A percentile compares a stretch with the other conserved stretches of the same genome.
Conservation (phyloP, 106 monocot genomes). For the Dioscorea alata region DNA sequence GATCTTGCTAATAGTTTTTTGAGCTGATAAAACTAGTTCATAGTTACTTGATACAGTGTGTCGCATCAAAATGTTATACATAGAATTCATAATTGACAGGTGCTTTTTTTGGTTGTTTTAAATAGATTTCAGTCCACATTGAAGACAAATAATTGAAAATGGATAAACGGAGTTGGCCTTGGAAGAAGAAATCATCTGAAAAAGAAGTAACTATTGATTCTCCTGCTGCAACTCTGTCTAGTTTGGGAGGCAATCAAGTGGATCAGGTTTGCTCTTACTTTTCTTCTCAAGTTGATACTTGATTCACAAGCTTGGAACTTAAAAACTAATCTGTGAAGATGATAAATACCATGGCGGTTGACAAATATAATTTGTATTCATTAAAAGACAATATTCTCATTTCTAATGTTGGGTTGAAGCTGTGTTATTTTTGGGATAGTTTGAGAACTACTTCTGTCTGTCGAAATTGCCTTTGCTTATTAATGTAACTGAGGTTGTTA, state of each 20-base stretch:
- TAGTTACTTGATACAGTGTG: no score
- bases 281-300: not conserved
- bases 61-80: no score
- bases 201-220: constrained; percentile 3
- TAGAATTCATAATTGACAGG: not conserved
- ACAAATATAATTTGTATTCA: not conserved
- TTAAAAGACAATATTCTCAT: not conserved
- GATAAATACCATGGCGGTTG: not conserved
- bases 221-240: not conserved
- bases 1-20: no score
- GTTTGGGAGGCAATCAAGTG: constrained; percentile 14
- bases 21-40: no score
- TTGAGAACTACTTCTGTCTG: not conserved
- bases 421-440: not conserved
- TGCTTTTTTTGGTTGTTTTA: not conserved
- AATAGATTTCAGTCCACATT: no score
- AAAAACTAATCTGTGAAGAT: not conserved
- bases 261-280: constrained; percentile 26
- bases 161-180: constrained; percentile 25
- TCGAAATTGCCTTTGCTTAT: no score
- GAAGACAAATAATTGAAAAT: not conserved
- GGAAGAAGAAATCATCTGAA: constrained; percentile 31
- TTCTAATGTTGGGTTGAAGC: not conserved
- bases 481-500: no score
- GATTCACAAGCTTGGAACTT: not conserved